phyloP scores from a whole-genome alignment of 768 basidiomycete genomes.

The Mycena maculata region DNA sequence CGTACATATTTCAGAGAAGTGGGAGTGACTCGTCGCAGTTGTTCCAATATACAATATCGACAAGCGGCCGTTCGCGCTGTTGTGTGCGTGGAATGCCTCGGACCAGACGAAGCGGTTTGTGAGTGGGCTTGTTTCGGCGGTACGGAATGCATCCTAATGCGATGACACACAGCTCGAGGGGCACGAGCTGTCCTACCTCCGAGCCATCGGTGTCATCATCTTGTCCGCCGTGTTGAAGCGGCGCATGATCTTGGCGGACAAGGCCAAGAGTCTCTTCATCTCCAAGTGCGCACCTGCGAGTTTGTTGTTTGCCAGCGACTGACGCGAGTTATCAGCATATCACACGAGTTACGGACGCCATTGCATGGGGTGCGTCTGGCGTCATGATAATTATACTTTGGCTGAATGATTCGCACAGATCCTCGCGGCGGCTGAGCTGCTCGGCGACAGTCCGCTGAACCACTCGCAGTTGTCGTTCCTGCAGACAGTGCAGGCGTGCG shows the following conservation, averaged over 20 bases:
- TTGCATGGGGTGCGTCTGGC: constrained; percentile 80
- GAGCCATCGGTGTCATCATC: constrained; percentile 95
- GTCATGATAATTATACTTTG: neutral
- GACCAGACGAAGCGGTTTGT: constrained; percentile 86
- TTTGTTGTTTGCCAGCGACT: neutral
- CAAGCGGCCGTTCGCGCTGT: constrained; percentile 89
- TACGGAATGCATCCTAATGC: constrained; percentile 22
- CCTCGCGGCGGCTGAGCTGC: constrained; percentile 90
- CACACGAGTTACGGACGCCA: constrained; percentile 91
- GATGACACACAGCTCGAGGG: constrained; percentile 74
- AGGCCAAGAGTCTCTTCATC: constrained; percentile 92
- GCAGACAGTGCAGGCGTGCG: constrained; percentile 94
- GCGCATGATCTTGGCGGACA: constrained; percentile 93
- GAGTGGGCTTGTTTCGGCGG: constrained; percentile 39
- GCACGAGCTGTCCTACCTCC: constrained; percentile 89
- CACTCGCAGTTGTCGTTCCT: constrained; percentile 88
- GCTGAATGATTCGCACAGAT: constrained; percentile 61
- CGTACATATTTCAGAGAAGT: constrained; percentile 2
- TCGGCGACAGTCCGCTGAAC: constrained; percentile 85
- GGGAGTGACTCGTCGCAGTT: constrained; percentile 53
- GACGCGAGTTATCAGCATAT: constrained; percentile 66
- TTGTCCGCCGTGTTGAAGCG: constrained; percentile 92
- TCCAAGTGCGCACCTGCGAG: constrained; percentile 74
- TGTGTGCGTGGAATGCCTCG: constrained; percentile 91
- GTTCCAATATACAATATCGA: constrained; percentile 96